These are phyloP conservation scores for Trichosanthes cucumerina DNA, from an alignment of 306 rosid species.

Conservation along the genomic window DNA sequence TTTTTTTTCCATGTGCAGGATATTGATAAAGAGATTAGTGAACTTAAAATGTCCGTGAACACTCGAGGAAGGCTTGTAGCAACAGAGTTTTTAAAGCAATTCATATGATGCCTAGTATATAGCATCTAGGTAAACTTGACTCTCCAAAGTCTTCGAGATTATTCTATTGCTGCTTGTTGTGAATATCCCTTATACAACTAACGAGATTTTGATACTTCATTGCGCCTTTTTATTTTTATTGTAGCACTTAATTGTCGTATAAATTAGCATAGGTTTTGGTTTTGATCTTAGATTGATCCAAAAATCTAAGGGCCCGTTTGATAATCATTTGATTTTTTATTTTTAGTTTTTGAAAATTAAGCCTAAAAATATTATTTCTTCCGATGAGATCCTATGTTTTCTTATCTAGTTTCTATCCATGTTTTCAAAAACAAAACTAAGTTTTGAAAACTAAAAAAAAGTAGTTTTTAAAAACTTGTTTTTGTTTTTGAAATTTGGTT, in stretches of 20 bases:
- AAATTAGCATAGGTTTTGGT: too few species aligned
- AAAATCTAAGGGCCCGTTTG: too few species aligned
- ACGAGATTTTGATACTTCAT: not conserved
- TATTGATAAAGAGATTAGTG: slow-evolving; percentile 87
- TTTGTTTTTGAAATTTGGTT: too few species aligned
- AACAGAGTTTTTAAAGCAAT: slow-evolving; percentile 91
- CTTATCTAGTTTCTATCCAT: too few species aligned
- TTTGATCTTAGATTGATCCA: too few species aligned
- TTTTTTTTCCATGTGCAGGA: slow-evolving; percentile 43
- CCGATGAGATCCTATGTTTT: too few species aligned
- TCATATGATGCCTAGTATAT: slow-evolving; percentile 33
- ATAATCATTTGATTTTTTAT: too few species aligned
- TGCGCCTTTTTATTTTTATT: not conserved
- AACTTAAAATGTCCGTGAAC: slow-evolving; percentile 91
- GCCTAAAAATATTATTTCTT: too few species aligned
- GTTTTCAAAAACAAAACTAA: too few species aligned
- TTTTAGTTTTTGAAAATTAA: too few species aligned
- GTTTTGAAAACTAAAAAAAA: too few species aligned
- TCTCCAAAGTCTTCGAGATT: not conserved
- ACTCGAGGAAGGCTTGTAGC: slow-evolving; percentile 98
- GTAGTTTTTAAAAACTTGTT: too few species aligned
- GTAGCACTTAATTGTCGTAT: not conserved
- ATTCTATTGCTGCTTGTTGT: not conserved
- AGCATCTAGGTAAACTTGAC: not conserved
- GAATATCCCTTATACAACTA: not conserved